A percentile compares a stretch with the other conserved stretches of the same genome.
phyloP scores from a whole-genome alignment of 345 rosid genomes.

The Aquilaria malaccensis region DNA sequence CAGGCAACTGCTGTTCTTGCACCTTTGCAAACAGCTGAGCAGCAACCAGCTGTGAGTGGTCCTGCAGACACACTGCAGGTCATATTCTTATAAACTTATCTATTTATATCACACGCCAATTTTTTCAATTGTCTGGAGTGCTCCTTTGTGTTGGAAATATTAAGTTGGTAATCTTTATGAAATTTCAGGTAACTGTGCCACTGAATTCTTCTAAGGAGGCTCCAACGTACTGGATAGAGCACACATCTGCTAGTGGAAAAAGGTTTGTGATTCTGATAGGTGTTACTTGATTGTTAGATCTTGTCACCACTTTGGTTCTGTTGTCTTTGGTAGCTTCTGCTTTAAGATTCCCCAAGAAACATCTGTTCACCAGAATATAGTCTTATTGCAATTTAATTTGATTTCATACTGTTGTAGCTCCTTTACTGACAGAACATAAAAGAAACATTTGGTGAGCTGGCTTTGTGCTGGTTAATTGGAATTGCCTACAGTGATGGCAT shows the following conservation, averaged over 20 bases:
- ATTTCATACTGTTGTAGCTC: not conserved
- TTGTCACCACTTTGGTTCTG: not conserved
- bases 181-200: slow-evolving; percentile 36
- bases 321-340: slow-evolving; percentile 1
- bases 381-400: not conserved
- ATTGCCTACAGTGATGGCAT: too few relatives aligned
- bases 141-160: slow-evolving; percentile 1
- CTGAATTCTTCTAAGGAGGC: slow-evolving; percentile 35
- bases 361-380: not conserved
- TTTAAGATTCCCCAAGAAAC: not conserved
- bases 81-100: slow-evolving; percentile 11
- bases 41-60: slow-evolving; percentile 32
- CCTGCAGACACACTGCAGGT: slow-evolving; percentile 29
- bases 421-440: not conserved
- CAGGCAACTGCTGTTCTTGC: slow-evolving; percentile 31
- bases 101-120: not conserved
- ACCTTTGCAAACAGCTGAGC: slow-evolving; percentile 33
- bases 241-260: slow-evolving; percentile 72
- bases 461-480: not conserved
- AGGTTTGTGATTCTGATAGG: slow-evolving; percentile 36
- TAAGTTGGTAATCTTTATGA: slow-evolving; percentile 4
- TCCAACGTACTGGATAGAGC: slow-evolving; percentile 79
- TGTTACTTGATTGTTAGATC: slow-evolving; percentile 2
- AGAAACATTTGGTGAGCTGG: not conserved
- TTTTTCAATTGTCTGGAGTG: not conserved